Evolutionary conservation across 2,329 filamentous ascomycete species (phyloP), one percentile per base, ranked within the genome.

Genomic region (Trichophyton benhamiae): DNA sequence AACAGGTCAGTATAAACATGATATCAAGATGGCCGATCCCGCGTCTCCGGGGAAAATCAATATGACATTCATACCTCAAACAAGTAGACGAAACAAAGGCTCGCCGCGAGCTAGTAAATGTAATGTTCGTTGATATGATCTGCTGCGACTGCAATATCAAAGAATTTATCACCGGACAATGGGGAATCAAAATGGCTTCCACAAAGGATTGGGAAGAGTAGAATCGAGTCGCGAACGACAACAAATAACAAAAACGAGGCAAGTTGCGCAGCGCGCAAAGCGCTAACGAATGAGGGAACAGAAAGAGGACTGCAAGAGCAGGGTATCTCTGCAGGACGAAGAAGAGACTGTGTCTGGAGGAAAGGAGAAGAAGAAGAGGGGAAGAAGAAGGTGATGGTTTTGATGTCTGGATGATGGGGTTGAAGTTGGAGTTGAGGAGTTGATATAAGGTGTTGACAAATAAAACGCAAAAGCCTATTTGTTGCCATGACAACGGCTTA

Each of bases 281-380:
- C 59, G 63, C 61, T 61, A 62, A 42, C 64, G 60, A 63, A 59
- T 61, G 58, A 59, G 49, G 46, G 59, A 60, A 33, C 62, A 57
- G 59, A 62, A 63, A 64, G 30, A 60, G 65, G 63, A 61, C 53
- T 53, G 59, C 52, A 42, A 57, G 41, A 53, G 57, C 44, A 53
- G 55, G 38, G 30, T 53, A 48, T n/a, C 17, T 13, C 44, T 59
- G 27, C 36, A 59, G 38, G 22, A 49, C 17, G 27, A 60, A 63
- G 42, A 60, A 65, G 58, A 61, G 62, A 62, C 58, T 58, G 57
- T 60, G 41, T 63, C 61, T 61, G 59, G 41, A 55, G 38, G 17
- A 30, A 33, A 13, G 58, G 57, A 58, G 30, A 60, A 59, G 61
- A 38, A 59, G 59, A 59, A 42, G 61, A 63, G 13, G 13, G 6